Evolutionary conservation across 495 filamentous ascomycete species (phyloP), one percentile per base, ranked within the genome.

Genomic region (Parathielavia appendiculata): DNA sequence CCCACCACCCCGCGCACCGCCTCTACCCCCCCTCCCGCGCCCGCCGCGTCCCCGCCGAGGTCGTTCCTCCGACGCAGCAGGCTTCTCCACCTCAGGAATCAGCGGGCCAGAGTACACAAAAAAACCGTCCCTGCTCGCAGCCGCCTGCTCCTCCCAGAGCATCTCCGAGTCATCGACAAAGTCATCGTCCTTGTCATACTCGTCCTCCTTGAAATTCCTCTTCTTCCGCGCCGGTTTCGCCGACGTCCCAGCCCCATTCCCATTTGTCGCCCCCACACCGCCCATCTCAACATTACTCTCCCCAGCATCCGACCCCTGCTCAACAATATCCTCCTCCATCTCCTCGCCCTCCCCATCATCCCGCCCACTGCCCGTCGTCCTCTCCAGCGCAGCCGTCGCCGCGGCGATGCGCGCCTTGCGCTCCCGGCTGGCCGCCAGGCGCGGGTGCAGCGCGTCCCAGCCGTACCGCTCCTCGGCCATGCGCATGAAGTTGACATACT

Each of bases 151-250:
- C 73, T 97, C 91, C 91, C 92, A 98, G 9, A 92, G 81, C 74
- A 96, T 66, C 67, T 98, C 93, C 14, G 90, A 92, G 71, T 98
- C 93, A 68, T 98, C 93, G 55, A 98, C 92, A 69, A 98, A 98
- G 36, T 91, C 92, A 66, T 98, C 93, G 53, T 93, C 90, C 61
- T 90, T 90, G 72, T 97, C 91, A 66, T 98, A 98, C 59, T 95
- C 89, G 64, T 98, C 93, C 60, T 92, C 86, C 75, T 93, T 95
- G 79, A 85, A 88, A 74, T 86, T 88, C 45, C 95, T 78, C 71
- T 88, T 86, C 70, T 83, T 83, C 52, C 79, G 74, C 26, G 76
- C 76, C 38, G 83, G 81, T 65, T 87, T 88, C 64, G 84, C 87
- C 14, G 78, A 71, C 4, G 77, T 76, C 47, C 78, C 86, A 61